phyloP scores from a whole-genome alignment of 306 rosid genomes.

The Rubus parviflorus region DNA sequence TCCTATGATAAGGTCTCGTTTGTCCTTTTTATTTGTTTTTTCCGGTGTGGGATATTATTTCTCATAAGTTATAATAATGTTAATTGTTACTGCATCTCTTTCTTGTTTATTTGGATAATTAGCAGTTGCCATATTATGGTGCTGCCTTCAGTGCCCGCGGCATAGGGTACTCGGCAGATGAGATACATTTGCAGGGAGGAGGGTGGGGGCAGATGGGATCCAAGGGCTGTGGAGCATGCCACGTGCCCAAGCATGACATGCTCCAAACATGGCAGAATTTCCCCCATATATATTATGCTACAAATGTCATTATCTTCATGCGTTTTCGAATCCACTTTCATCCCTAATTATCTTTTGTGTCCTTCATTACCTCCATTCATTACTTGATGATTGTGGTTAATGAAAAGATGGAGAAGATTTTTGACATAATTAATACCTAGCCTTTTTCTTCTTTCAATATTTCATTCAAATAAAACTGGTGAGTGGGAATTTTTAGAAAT shows the following conservation, averaged over 20 bases:
- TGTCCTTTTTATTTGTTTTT: conserved; percentile 4
- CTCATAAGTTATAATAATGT: background rate
- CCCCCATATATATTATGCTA: background rate
- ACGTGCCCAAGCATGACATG: no score
- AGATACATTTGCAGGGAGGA: no score
- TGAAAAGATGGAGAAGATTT: conserved; percentile 1
- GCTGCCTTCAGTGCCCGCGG: no score
- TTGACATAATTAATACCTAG: conserved; percentile 6
- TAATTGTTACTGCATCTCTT: background rate
- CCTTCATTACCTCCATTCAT: conserved; percentile 2
- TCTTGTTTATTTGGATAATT: background rate
- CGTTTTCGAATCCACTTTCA: background rate
- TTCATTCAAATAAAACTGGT: conserved; percentile 4
- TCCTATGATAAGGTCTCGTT: conserved; percentile 17
- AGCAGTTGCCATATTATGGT: background rate
- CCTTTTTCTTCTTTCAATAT: background rate
- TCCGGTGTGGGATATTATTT: background rate
- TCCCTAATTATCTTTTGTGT: background rate
- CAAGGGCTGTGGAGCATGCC: no score
- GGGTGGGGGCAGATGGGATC: no score
- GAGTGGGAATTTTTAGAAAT: conserved; percentile 15
- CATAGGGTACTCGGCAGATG: no score
- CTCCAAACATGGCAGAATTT: no score
- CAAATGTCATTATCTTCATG: background rate
- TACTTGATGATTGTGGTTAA: background rate